phyloP scores from a whole-genome alignment of 1,139 yeast genomes.

The Diutina catenulata region DNA sequence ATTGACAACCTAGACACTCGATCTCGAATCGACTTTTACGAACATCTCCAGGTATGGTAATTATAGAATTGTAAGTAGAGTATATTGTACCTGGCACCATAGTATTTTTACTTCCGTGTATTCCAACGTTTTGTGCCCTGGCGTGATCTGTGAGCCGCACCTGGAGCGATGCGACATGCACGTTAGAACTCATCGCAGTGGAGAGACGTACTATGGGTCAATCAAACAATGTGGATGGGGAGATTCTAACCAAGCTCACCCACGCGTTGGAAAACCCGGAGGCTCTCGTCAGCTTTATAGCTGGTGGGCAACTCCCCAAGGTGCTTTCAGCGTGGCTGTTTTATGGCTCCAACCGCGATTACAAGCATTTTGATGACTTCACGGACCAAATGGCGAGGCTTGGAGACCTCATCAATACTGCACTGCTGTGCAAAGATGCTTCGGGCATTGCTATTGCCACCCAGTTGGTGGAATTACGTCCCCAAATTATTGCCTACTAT shows the following conservation, averaged over 20 bases:
- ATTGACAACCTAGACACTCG: conserved; percentile 8
- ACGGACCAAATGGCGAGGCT: not conserved
- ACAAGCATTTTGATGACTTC: not conserved
- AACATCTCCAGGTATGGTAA: conserved; percentile 10
- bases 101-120: too few species aligned
- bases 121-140: too few species aligned
- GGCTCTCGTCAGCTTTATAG: not conserved
- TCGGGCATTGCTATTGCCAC: not conserved
- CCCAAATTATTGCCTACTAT: conserved; percentile 1
- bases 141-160: too few species aligned
- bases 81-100: too few species aligned
- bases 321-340: not conserved
- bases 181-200: too few species aligned
- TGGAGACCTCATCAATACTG: not conserved
- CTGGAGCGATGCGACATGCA: too few species aligned
- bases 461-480: not conserved
- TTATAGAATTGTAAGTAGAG: too few species aligned
- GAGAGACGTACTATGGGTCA: too few species aligned
- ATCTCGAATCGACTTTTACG: conserved; percentile 10
- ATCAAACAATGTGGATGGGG: too few species aligned
- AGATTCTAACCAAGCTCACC: not conserved
- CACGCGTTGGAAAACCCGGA: not conserved
- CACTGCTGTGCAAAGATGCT: not conserved
- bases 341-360: not conserved
- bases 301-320: not conserved